Evolutionary conservation across 495 filamentous ascomycete genomes (phyloP).

Genomic region (Aspergillus incahuasiensis): DNA sequence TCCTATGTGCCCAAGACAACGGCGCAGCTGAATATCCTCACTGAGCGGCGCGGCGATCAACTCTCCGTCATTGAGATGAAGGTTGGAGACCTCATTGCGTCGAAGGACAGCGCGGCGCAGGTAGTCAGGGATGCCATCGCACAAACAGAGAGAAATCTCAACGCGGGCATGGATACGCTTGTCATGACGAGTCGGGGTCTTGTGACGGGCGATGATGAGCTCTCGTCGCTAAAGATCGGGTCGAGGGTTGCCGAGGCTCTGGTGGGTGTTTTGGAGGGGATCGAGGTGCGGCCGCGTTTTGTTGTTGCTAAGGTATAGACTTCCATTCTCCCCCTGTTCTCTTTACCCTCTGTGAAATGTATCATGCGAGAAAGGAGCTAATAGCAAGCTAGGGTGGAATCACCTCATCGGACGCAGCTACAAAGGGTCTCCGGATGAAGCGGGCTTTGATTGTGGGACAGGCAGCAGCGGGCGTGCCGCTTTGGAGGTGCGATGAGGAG

Average conservation of each 20-base stretch:
- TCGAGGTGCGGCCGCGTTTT: constrained; percentile 45
- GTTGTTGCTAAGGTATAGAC: constrained; percentile 48
- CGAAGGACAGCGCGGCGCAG: constrained; percentile 19
- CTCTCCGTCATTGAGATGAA: constrained; percentile 47
- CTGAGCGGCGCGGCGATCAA: constrained; percentile 26
- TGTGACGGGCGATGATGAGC: constrained; percentile 42
- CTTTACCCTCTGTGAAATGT: too few relatives aligned
- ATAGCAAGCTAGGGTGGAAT: constrained; percentile 39
- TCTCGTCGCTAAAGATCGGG: constrained; percentile 44
- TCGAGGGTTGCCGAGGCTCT: constrained; percentile 41
- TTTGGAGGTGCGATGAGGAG: constrained; percentile 51
- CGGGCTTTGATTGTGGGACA: constrained; percentile 50
- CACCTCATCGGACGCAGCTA: constrained; percentile 50
- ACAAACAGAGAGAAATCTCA: constrained; percentile 25
- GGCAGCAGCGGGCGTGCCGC: constrained; percentile 49
- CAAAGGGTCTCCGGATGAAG: constrained; percentile 48
- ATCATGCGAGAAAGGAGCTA: too few relatives aligned
- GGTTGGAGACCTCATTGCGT: constrained; percentile 39
- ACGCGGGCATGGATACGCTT: constrained; percentile 39
- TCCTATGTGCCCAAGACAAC: constrained; percentile 55
- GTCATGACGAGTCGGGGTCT: constrained; percentile 51
- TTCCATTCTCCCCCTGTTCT: too few relatives aligned
- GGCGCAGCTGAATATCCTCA: constrained; percentile 40
- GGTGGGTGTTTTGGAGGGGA: constrained; percentile 35
- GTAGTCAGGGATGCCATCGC: constrained; percentile 23